phyloP scores from a whole-genome alignment of 192 early-diverging fungal genomes.

The Spizellomyces punctatus region DNA sequence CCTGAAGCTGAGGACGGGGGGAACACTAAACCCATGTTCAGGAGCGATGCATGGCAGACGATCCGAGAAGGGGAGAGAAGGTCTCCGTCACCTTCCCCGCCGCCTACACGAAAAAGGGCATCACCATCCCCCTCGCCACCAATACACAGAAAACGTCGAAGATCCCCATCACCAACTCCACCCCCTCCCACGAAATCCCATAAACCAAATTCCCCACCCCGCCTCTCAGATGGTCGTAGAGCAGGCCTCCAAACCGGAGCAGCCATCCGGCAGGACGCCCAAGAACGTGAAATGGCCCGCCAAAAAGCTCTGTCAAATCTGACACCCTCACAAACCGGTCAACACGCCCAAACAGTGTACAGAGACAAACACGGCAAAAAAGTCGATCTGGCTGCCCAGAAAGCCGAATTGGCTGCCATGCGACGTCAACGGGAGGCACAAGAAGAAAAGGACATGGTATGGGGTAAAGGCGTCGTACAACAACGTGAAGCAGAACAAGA shows the following conservation, averaged over 20 bases:
- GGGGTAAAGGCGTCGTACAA: constrained; percentile 69
- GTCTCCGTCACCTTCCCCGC: constrained; percentile 29
- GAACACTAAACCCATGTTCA: constrained; percentile 28
- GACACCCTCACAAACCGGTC: constrained; percentile 22
- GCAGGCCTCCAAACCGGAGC: constrained; percentile 36
- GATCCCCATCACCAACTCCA: constrained; percentile 32
- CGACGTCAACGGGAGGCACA: constrained; percentile 42
- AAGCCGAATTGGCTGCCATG: constrained; percentile 34
- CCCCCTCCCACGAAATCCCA: constrained; percentile 3
- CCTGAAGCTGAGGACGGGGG: constrained; percentile 3
- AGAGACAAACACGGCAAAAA: constrained; percentile 64
- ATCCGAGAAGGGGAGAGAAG: constrained; percentile 37
- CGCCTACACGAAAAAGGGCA: background rate
- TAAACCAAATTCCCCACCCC: background rate
- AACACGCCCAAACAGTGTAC: constrained; percentile 60
- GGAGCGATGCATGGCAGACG: constrained; percentile 31
- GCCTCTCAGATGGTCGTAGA: constrained; percentile 31
- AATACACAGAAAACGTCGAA: background rate
- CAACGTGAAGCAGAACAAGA: constrained; percentile 34
- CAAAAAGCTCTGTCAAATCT: constrained; percentile 20
- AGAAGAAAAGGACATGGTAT: constrained; percentile 45
- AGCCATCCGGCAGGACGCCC: constrained; percentile 29
- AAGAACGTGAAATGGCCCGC: constrained; percentile 12
- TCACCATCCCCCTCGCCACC: background rate
- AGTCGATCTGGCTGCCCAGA: constrained; percentile 53